Evolutionary conservation across 768 basidiomycete genomes (phyloP), one percentile per base, ranked within the genome.

Genomic region (Kwoniella bestiolae): DNA sequence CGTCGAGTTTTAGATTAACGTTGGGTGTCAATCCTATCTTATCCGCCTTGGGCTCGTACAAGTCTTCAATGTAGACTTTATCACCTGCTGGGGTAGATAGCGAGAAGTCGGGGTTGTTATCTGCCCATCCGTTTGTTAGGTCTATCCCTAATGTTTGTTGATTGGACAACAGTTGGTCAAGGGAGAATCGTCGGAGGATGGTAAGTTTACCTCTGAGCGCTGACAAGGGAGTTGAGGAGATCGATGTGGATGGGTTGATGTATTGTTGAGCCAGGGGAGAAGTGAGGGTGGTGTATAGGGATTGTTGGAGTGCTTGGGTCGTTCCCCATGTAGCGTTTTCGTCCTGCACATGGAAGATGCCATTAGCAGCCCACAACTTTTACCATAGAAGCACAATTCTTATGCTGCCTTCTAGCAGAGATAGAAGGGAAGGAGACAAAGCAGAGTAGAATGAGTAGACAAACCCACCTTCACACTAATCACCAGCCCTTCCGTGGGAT

Each of bases 381-480:
- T n/a, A n/a, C n/a, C n/a, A n/a, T n/a, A n/a, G n/a, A n/a, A n/a
- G n/a, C n/a, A n/a, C n/a, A n/a, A n/a, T n/a, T n/a, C n/a, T n/a
- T n/a, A n/a, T n/a, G n/a, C n/a, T n/a, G n/a, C n/a, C n/a, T n/a
- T n/a, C n/a, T n/a, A n/a, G n/a, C n/a, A n/a, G n/a, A n/a, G n/a
- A n/a, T n/a, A n/a, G n/a, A n/a, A n/a, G n/a, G n/a, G n/a, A n/a
- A n/a, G n/a, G n/a, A n/a, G n/a, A n/a, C n/a, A n/a, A 26, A 8
- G 21, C 8, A 35, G 23, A 16, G 34, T 56, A 9, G 21, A 7
- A 50, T 6, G 8, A 52, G 51, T 8, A 26, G 23, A 8, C 56
- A 18, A 9, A 65, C 63, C 28, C 56, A 65, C 63, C 46, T 65
- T 65, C 31, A 65, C 35, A 47, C 63, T 65, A 28, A 65, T 32